Evolutionary conservation across 2,329 filamentous ascomycete genomes (phyloP).

Genomic region (Aureobasidium sp.): DNA sequence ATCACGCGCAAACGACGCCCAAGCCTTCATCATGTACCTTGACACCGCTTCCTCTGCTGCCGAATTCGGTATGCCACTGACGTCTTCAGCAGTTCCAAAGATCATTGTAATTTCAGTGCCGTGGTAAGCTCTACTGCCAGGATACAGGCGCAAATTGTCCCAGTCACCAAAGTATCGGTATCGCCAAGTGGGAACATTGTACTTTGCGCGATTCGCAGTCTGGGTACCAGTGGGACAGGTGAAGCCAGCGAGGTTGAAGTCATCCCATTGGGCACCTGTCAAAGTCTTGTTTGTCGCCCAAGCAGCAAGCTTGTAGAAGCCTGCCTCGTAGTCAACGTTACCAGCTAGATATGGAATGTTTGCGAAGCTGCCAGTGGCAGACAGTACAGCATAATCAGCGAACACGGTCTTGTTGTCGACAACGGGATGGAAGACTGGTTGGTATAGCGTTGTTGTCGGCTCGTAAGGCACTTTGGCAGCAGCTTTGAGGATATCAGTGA

Average conservation of each 20-base stretch:
- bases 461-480: constrained; percentile 19
- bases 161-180: constrained; percentile 47
- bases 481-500: constrained; percentile 19
- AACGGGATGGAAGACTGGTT: constrained; percentile 24
- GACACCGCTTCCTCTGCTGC: constrained; percentile 18
- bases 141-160: constrained; percentile 42
- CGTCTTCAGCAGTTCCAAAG: constrained; percentile 27
- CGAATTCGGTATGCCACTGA: constrained; percentile 23
- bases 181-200: constrained; percentile 37
- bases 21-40: constrained; percentile 26
- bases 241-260: constrained; percentile 20
- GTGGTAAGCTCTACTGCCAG: constrained; percentile 44
- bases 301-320: constrained; percentile 40
- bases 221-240: constrained; percentile 39
- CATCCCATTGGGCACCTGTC: constrained; percentile 29
- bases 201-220: constrained; percentile 29
- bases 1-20: constrained; percentile 30
- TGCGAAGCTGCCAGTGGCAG: constrained; percentile 29
- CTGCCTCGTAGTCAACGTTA: constrained; percentile 42
- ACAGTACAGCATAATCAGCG: constrained; percentile 22
- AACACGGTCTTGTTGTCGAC: constrained; percentile 26
- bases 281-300: constrained; percentile 35
- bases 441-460: constrained; percentile 24
- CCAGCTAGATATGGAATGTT: constrained; percentile 38
- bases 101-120: constrained; percentile 29